phyloP scores from a whole-genome alignment of 371 early-diverging fungal genomes.

The Mortierella sp. region DNA sequence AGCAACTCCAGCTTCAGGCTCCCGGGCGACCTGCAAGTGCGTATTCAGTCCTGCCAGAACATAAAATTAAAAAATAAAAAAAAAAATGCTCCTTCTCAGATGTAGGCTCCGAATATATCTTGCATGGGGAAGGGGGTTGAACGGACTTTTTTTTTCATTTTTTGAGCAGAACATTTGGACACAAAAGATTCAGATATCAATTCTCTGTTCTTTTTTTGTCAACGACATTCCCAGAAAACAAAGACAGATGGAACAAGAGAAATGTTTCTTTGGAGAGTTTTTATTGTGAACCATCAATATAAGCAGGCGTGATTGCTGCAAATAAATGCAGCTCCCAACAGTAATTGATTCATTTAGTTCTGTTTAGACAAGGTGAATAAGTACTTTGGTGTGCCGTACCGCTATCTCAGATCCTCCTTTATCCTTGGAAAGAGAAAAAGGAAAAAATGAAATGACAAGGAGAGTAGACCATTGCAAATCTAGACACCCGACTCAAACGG shows the following conservation, averaged over 20 bases:
- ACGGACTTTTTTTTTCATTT: no score
- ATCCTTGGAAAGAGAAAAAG: slow-evolving; percentile 4
- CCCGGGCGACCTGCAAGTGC: slow-evolving; percentile 13
- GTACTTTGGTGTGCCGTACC: slow-evolving; percentile 56
- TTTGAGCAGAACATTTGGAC: no score
- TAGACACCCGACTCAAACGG: slow-evolving; percentile 9
- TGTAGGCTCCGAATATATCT: no score
- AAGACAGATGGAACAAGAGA: no score
- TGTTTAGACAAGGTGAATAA: slow-evolving; percentile 27
- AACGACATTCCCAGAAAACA: no score
- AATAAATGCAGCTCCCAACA: slow-evolving; percentile 55
- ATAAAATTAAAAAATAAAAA: background rate
- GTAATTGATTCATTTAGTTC: slow-evolving; percentile 37
- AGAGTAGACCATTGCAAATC: slow-evolving; percentile 13
- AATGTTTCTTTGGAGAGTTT: no score
- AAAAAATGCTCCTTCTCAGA: background rate
- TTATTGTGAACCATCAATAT: slow-evolving; percentile 53
- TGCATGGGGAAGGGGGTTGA: no score
- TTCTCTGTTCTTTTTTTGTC: background rate
- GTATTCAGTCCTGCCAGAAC: background rate
- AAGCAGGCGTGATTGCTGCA: slow-evolving; percentile 56
- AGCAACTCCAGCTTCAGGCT: background rate
- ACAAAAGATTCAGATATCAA: no score
- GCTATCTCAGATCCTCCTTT: slow-evolving; percentile 9
- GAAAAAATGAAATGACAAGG: slow-evolving; percentile 6